Evolutionary conservation across 345 rosid genomes (phyloP).

Genomic region (Hibiscus tridactylites): DNA sequence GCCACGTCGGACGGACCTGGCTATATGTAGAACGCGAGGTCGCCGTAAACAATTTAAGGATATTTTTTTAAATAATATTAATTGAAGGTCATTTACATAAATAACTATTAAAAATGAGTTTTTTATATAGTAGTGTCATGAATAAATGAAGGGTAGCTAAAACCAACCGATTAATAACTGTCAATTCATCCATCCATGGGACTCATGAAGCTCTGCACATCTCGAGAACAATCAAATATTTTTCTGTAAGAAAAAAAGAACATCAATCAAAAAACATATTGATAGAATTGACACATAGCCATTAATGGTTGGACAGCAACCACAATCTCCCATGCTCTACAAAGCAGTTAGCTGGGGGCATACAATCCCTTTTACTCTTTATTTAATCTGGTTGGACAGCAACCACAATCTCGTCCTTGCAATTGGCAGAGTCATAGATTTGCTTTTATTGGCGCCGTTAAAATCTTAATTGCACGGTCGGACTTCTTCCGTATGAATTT

Average conservation of each 20-base stretch:
- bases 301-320: not conserved
- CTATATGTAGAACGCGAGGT: too few relatives aligned
- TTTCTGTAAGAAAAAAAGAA: not conserved
- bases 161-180: not conserved
- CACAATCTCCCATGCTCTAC: not conserved
- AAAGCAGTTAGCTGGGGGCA: not conserved
- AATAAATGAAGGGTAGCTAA: not conserved
- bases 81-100: too few relatives aligned
- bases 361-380: too few relatives aligned
- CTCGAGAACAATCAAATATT: not conserved
- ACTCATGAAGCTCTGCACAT: not conserved
- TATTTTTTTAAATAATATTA: too few relatives aligned
- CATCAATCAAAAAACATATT: not conserved
- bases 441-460: not conserved
- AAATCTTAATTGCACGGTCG: not conserved
- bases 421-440: not conserved
- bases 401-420: not conserved
- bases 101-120: too few relatives aligned
- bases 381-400: too few relatives aligned
- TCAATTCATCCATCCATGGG: not conserved
- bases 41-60: too few relatives aligned
- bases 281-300: not conserved
- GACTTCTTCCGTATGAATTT: not conserved
- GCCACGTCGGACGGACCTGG: too few relatives aligned
- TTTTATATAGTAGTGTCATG: not conserved